Evolutionary conservation across 768 basidiomycete genomes (phyloP).

Genomic region (Auricularia sp.): DNA sequence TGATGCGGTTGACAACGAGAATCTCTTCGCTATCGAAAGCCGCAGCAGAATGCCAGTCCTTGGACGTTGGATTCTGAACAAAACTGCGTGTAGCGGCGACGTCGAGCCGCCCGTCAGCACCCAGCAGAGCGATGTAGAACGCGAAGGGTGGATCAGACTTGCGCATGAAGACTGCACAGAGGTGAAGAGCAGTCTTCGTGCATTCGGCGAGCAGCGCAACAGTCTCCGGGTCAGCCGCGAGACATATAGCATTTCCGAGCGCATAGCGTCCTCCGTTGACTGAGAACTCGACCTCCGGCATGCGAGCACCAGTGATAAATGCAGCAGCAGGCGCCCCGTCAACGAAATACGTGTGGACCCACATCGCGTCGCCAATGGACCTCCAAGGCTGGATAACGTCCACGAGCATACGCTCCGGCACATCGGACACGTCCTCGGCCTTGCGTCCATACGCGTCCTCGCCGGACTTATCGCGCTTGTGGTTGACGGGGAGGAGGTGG

Average conservation of each 20-base stretch:
- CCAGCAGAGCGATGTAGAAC: constrained; percentile 59
- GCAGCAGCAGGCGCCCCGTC: constrained; percentile 44
- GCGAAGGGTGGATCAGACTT: constrained; percentile 35
- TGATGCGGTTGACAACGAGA: not conserved
- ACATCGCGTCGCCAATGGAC: constrained; percentile 35
- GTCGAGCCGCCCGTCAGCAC: constrained; percentile 39
- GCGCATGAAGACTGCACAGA: not conserved
- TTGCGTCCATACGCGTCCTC: constrained; percentile 44
- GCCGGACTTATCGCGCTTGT: constrained; percentile 35
- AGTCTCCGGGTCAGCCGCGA: not conserved
- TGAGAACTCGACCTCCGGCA: constrained; percentile 37
- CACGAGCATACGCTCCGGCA: constrained; percentile 50
- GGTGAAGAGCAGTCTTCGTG: not conserved
- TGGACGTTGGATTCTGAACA: not conserved
- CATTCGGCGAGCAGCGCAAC: not conserved
- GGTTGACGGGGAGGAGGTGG: constrained; percentile 63
- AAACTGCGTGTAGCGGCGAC: constrained; percentile 36
- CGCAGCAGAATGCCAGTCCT: constrained; percentile 1
- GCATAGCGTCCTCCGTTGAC: not conserved
- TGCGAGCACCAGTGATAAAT: constrained; percentile 52
- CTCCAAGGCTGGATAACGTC: constrained; percentile 59
- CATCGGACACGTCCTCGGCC: constrained; percentile 31
- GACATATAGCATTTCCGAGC: not conserved
- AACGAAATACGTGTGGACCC: constrained; percentile 52
- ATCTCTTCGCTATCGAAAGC: not conserved